Evolutionary conservation across 179 eudicot species (phyloP).

Genomic region (Corrigiola litoralis): DNA sequence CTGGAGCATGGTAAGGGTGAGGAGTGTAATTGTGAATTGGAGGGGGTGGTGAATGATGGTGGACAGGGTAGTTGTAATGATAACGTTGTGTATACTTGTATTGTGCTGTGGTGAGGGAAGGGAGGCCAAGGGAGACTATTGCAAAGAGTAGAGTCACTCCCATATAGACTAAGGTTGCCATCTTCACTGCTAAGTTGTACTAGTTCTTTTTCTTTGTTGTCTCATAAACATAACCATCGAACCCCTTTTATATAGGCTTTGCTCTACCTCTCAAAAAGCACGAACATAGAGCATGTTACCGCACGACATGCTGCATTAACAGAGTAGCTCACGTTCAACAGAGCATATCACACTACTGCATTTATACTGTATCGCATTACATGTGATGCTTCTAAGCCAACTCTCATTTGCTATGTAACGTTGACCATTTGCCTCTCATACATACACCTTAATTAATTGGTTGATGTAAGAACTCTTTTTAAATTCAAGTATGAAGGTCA

Average conservation of each 20-base stretch:
- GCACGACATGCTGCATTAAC: background rate
- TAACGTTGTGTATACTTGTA: background rate
- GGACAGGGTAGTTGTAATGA: background rate
- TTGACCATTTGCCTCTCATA: too few relatives aligned
- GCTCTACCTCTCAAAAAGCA: background rate
- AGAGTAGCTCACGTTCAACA: too few relatives aligned
- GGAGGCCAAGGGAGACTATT: background rate
- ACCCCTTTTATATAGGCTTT: background rate
- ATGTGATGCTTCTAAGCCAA: background rate
- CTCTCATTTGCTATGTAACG: background rate
- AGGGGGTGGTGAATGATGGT: background rate
- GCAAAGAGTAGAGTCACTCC: background rate
- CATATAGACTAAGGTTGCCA: background rate
- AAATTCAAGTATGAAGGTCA: too few relatives aligned
- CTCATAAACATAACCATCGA: background rate
- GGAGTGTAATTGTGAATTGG: background rate
- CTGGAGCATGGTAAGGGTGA: background rate
- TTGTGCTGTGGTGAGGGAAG: background rate
- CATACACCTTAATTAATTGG: too few relatives aligned
- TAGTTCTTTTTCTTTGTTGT: background rate
- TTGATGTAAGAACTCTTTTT: too few relatives aligned
- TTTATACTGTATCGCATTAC: background rate
- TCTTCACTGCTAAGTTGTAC: background rate
- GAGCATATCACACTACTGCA: background rate
- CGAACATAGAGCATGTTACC: slow-evolving; percentile 8